Evolutionary conservation across 495 filamentous ascomycete species (phyloP), one percentile per base, ranked within the genome.

Genomic region (Podospora australis): DNA sequence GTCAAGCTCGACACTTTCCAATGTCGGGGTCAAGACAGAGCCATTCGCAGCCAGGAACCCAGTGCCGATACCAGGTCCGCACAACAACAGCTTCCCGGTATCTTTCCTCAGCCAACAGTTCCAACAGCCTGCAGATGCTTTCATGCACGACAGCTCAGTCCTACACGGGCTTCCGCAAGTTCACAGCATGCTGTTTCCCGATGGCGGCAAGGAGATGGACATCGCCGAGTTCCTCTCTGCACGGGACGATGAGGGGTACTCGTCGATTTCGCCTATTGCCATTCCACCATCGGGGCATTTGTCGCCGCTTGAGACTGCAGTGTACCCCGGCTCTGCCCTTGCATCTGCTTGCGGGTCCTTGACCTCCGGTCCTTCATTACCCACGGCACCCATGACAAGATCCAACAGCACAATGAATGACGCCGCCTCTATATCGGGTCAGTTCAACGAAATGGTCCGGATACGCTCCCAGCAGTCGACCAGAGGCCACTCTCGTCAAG

Each of bases 301-400:
- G 1, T 54, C 60, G 2, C 52, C 56, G 5, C 44, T 46, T 10
- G 49, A 55, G 2, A 16, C 20, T 16, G 23, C 52, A 23, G 53
- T 44, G n/a, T 62, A 51, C 21, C 38, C 44, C 11, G 34, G 21
- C 44, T 55, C 57, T 1, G 54, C 49, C 17, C 26, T 59, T 4
- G 53, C 56, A 9, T 71, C 72, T 2, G 53, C 58, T 6, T 73
- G 67, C 46, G 70, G 68, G 24, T 75, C 72, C 4, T 61, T 74
- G 62, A 69, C 68, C 13, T 71, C 71, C 32, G 67, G 61, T 17
- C 63, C 72, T 19, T 71, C 68, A 1, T 52, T 68, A 21, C 68
- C 66, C 22, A 70, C 66, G 0, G 57, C 60, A 4, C 66, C 72
- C 35, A 74, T 75, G 72, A 69, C 66, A 1, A 61, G 72, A 34